A percentile compares a stretch with the other conserved stretches of the same genome.
phyloP scores from a whole-genome alignment of 495 filamentous ascomycete genomes.

The Xylaria curta region DNA sequence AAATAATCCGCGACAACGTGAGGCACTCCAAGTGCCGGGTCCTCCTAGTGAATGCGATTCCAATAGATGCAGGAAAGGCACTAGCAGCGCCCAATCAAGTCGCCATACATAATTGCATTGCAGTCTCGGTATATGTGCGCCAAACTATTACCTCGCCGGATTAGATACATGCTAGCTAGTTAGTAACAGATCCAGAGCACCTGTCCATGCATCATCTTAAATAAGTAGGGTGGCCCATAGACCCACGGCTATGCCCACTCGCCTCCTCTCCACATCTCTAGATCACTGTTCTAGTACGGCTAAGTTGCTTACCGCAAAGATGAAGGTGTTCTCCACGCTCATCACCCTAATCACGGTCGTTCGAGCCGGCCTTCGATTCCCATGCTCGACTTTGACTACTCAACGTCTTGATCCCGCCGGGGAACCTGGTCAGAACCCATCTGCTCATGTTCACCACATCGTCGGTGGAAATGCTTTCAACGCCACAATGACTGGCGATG shows the following conservation, averaged over 20 bases:
- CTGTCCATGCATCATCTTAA: neutral
- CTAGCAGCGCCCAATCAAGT: neutral
- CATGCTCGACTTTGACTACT: conserved; percentile 55
- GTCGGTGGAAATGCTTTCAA: conserved; percentile 61
- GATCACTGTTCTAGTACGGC: neutral
- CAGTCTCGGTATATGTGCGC: neutral
- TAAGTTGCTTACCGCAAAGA: conserved; percentile 23
- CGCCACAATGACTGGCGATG: conserved; percentile 53
- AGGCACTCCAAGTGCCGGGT: neutral
- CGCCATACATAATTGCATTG: neutral
- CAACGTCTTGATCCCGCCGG: conserved; percentile 58
- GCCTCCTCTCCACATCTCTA: neutral
- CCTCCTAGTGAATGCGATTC: neutral
- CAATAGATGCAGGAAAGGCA: neutral
- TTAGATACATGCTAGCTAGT: neutral
- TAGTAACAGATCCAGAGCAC: neutral
- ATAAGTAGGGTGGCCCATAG: neutral
- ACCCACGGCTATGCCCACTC: neutral
- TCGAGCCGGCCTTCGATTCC: conserved; percentile 57
- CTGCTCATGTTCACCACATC: conserved; percentile 58
- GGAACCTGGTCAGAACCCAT: conserved; percentile 52
- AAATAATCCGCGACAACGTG: neutral
- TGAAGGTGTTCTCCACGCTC: conserved; percentile 52
- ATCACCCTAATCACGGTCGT: conserved; percentile 46
- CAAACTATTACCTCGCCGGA: neutral